Base-by-base conservation (phyloP, 2,329 filamentous ascomycete genomes). In the Raffaelea arxii region DNA sequence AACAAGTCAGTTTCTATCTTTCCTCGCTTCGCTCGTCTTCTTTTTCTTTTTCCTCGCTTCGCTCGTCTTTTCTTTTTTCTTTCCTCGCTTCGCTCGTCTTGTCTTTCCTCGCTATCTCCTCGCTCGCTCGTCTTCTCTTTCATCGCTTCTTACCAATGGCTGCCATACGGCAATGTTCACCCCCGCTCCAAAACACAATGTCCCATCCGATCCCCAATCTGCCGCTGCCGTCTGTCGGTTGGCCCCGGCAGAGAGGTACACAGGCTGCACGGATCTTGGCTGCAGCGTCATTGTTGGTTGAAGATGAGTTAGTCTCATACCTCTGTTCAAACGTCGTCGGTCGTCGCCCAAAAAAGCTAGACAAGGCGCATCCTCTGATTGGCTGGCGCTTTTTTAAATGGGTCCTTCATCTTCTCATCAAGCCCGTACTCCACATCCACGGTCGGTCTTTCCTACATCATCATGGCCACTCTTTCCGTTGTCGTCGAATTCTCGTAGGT, bases 221-320 rank as follows among this genome's bases (percentile, higher is more conserved):
- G 91, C 90, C 24, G 88, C 86, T 16, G 84, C 82, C 18, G 91
- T 85, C 58, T 97, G 87, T 56, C 91, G 77, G 64, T 97, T 98
- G 41, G 88, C 91, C 50, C 92, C 92, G 52, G 83, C 80, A 41
- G 87, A 82, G 54, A 92, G 62, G 54, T 80, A 79, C 51, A 71
- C 65, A 53, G 68, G 59, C 24, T 63, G 63, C 25, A 50, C 51
- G 24, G 9, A 25, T 35, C 36, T 36, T 37, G 41, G 11, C 18
- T n/a, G 36, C 4, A n/a, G n/a, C n/a, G n/a, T n/a, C n/a, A n/a
- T n/a, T n/a, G n/a, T n/a, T n/a, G n/a, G n/a, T n/a, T n/a, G n/a
- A n/a, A n/a, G n/a, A n/a, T n/a, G n/a, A n/a, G n/a, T n/a, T n/a
- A n/a, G n/a, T n/a, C n/a, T n/a, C n/a, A n/a, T n/a, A n/a, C n/a